Conservation (phyloP, 371 early-diverging fungal species). For the Saksenaea oblongispora region DNA sequence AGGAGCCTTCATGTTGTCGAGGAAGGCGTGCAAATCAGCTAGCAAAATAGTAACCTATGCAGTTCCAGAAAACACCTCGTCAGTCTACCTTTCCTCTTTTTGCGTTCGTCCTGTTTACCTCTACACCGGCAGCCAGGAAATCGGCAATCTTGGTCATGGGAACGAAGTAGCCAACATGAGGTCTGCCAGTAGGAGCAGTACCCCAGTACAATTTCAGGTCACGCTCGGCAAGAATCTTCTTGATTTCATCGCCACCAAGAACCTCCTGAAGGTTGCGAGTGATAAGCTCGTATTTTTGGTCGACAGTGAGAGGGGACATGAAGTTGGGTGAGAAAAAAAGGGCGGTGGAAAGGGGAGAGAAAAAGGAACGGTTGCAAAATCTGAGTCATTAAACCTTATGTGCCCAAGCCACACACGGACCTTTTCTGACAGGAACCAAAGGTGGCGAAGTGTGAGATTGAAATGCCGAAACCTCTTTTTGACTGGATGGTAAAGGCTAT, state of each 20-base stretch:
- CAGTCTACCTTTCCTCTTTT: not conserved
- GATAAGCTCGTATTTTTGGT: slow-evolving; percentile 87
- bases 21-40: slow-evolving; percentile 99
- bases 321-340: not conserved
- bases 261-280: slow-evolving; percentile 97
- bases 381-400: not conserved
- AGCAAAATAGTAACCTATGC: slow-evolving; percentile 90
- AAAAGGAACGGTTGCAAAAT: slow-evolving; percentile 1
- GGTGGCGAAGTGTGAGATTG: too few relatives aligned
- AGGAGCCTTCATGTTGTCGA: slow-evolving; percentile 99
- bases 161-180: slow-evolving; percentile 99
- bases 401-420: not conserved
- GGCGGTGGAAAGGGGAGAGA: slow-evolving; percentile 6
- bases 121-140: slow-evolving; percentile 91
- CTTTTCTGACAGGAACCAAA: not conserved
- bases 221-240: slow-evolving; percentile 84
- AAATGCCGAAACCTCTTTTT: too few relatives aligned
- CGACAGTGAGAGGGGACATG: slow-evolving; percentile 55
- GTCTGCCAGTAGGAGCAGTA: slow-evolving; percentile 98
- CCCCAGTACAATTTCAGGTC: slow-evolving; percentile 99
- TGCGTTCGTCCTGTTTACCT: slow-evolving; percentile 21
- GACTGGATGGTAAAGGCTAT: too few relatives aligned
- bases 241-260: slow-evolving; percentile 91
- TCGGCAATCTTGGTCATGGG: slow-evolving; percentile 99
- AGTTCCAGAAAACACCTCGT: not conserved